These are phyloP conservation scores for Cystobasidium sp. DNA, from an alignment of 1,284 basidiomycete genomes.

Conservation along the genomic window DNA sequence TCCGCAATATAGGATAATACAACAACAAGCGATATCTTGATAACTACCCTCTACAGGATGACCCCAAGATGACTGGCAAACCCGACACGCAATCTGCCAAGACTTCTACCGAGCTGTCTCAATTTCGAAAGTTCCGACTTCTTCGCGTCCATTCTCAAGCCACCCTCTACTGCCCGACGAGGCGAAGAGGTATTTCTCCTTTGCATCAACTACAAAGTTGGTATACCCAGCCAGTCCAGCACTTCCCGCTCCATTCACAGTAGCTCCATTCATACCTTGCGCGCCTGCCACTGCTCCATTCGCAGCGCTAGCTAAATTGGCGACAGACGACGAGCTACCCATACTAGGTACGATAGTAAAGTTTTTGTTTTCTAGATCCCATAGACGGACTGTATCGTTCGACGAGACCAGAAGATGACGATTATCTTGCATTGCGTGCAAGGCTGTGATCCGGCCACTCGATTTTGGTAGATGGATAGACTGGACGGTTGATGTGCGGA, in stretches of 20 bases:
- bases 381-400: conserved; percentile 88
- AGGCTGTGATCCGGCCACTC: conserved; percentile 87
- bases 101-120: background rate
- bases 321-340: background rate
- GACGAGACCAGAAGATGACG: conserved; percentile 78
- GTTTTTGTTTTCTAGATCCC: conserved; percentile 65
- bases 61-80: too few species aligned
- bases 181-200: conserved; percentile 38
- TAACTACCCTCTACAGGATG: too few species aligned
- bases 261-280: background rate
- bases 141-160: conserved; percentile 40
- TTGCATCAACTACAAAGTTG: conserved; percentile 15
- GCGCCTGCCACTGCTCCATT: background rate
- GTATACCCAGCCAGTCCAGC: conserved; percentile 2
- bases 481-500: conserved; percentile 63
- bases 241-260: background rate
- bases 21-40: too few species aligned
- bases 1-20: too few species aligned
- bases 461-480: conserved; percentile 78
- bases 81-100: background rate
- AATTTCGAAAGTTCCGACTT: conserved; percentile 30
- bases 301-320: background rate
- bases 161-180: conserved; percentile 23
- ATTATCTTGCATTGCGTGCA: conserved; percentile 86
- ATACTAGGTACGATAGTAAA: conserved; percentile 12